Evolutionary conservation across 2,329 filamentous ascomycete genomes (phyloP).

Genomic region (Trichoderma asperellum): DNA sequence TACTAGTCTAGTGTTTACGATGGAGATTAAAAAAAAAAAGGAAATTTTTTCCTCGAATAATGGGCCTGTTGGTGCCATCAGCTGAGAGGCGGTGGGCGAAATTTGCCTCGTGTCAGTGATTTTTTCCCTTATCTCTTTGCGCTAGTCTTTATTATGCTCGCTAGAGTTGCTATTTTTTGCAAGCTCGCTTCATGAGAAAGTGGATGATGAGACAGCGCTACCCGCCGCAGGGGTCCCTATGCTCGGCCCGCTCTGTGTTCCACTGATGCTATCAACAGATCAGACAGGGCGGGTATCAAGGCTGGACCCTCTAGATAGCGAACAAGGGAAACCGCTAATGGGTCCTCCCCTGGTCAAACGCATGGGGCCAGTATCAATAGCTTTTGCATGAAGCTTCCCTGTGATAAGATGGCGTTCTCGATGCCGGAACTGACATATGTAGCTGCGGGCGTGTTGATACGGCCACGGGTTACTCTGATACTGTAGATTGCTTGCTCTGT

Average conservation of each 20-base stretch:
- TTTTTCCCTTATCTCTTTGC: not conserved
- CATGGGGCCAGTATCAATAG: slow-evolving; percentile 15
- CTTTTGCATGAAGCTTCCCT: not conserved
- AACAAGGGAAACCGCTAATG: not conserved
- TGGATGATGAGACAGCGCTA: not conserved
- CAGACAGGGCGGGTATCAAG: slow-evolving; percentile 16
- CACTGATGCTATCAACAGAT: slow-evolving; percentile 23
- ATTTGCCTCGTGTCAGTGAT: not conserved
- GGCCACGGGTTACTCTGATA: not conserved
- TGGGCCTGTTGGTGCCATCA: slow-evolving; percentile 6
- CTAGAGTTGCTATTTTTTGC: slow-evolving; percentile 4
- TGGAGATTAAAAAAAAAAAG: not conserved
- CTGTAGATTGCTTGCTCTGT: not conserved
- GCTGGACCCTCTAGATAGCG: not conserved
- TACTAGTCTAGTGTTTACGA: not conserved
- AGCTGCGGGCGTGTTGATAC: slow-evolving; percentile 11
- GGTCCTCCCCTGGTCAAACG: not conserved
- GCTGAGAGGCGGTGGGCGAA: slow-evolving; percentile 4
- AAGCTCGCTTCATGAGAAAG: not conserved
- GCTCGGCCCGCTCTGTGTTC: slow-evolving; percentile 16
- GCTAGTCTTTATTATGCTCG: not conserved
- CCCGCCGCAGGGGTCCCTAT: slow-evolving; percentile 20
- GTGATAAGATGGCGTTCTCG: slow-evolving; percentile 8
- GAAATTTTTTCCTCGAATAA: not conserved
- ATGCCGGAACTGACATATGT: not conserved